Percentiles rank a stretch among this genome's conserved stretches.
Conservation (phyloP, 2,329 filamentous ascomycete species). For the Pestalotiopsis fici region DNA sequence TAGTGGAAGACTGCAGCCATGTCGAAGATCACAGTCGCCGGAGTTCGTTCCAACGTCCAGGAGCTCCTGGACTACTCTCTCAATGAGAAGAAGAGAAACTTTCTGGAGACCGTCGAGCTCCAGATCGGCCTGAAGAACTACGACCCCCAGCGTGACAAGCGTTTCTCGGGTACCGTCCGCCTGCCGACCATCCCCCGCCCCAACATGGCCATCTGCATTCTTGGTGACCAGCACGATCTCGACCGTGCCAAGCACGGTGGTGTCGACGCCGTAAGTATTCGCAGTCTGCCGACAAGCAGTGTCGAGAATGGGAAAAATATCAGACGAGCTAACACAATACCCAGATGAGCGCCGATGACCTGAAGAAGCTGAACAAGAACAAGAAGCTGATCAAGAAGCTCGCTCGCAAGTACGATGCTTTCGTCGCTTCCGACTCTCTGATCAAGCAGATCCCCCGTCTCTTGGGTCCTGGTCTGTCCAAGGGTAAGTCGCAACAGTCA, state of each 20-base stretch:
- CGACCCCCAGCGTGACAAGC: conserved; percentile 97
- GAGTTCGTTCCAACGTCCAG: conserved; percentile 65
- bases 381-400: conserved; percentile 83
- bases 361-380: conserved; percentile 99
- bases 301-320: background rate
- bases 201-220: conserved; percentile 76
- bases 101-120: conserved; percentile 88
- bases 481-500: conserved; percentile 61
- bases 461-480: conserved; percentile 96
- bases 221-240: conserved; percentile 89
- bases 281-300: background rate
- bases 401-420: conserved; percentile 99
- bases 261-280: conserved; percentile 63
- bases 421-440: conserved; percentile 93
- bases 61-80: conserved; percentile 93
- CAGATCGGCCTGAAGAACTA: conserved; percentile 95
- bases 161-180: conserved; percentile 99
- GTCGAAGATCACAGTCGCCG: conserved; percentile 76
- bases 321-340: background rate
- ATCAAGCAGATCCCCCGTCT: conserved; percentile 99
- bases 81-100: conserved; percentile 97
- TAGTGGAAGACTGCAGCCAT: conserved; percentile 89
- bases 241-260: conserved; percentile 99
- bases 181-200: conserved; percentile 90
- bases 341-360: conserved; percentile 88